A percentile compares a stretch with the other conserved stretches of the same genome.
Evolutionary conservation across 2,329 filamentous ascomycete species (phyloP).

Genomic region (Fusarium multiceps): DNA sequence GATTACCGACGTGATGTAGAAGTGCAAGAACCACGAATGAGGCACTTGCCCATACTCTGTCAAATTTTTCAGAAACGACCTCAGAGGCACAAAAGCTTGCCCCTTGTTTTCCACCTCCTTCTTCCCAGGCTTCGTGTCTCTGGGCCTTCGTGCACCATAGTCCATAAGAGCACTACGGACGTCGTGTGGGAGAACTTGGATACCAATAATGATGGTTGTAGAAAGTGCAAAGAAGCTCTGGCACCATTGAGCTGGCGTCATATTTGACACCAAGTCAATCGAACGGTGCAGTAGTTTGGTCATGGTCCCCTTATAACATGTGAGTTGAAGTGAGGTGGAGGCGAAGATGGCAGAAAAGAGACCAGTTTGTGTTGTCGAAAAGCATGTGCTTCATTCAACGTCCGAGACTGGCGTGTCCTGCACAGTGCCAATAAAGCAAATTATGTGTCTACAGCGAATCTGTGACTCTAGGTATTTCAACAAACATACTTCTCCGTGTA

Average conservation of each 20-base stretch:
- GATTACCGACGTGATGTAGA: constrained; percentile 79
- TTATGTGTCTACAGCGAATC: too few species aligned
- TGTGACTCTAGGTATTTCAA: not conserved
- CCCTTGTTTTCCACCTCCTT: constrained; percentile 22
- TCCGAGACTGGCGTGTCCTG: not conserved
- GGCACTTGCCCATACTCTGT: constrained; percentile 69
- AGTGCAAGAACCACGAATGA: constrained; percentile 89
- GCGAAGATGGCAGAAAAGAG: not conserved
- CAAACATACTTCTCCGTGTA: not conserved
- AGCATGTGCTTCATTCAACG: constrained; percentile 14
- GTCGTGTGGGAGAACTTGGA: constrained; percentile 59
- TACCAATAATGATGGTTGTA: constrained; percentile 53
- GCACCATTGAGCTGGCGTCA: constrained; percentile 52
- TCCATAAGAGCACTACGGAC: constrained; percentile 59
- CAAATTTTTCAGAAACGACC: constrained; percentile 48
- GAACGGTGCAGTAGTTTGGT: constrained; percentile 15
- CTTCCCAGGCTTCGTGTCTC: constrained; percentile 34
- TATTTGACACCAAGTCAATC: not conserved
- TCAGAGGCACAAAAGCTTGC: constrained; percentile 25
- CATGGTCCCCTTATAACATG: not conserved
- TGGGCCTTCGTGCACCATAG: constrained; percentile 61
- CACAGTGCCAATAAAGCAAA: constrained; percentile 2
- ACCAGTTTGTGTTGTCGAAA: not conserved
- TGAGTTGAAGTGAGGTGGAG: not conserved
- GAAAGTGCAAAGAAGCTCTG: constrained; percentile 61